Base-by-base conservation (phyloP, 805 yeast genomes). In the Groenewaldozyma tartarivorans region DNA sequence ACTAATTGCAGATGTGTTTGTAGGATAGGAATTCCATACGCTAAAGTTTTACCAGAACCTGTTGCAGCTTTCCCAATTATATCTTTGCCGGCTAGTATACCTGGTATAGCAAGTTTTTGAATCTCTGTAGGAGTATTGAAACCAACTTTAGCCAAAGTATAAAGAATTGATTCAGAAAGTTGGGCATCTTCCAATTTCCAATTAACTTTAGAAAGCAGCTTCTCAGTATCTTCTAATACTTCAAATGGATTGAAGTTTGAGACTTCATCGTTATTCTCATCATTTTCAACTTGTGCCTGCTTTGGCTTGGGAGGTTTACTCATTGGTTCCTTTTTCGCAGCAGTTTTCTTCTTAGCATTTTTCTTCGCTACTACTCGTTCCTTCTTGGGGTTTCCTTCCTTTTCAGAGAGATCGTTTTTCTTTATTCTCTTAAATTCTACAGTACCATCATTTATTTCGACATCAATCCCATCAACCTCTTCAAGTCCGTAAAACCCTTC, bases 11-110 rank as follows among this genome's bases (percentile, higher is more conserved):
- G 51, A 44, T 74, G 72, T 44, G 69, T 74, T 55, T 90, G 95
- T 45, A 92, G 60, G 21, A 94, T 79, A 6, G 98, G 96, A 20
- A 92, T 75, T 35, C 96, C 96, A 59, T 85, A 92, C 0, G 98
- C 99, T 43, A 88, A 66, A 0, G 98, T 92, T 58, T 92, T 92
- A 69, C 98, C 98, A 1, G 95, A 84, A 58, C 98, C 98, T 1
- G 98, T 92, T 7, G 92, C 81, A 13, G 98, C 98, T 56, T 90
- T 92, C 41, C 98, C 98, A 49, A 92, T 78, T 3, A 92, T 74
- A 61, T 92, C 97, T 27, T 68, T 70, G 4, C 88, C 94, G 21
- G 68, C 66, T 11, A 85, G 44, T 2, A 90, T 85, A 20, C 69
- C 53, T 2, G 97, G 95, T 41, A 92, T 79, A 6, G 90, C 68